Evolutionary conservation across 768 basidiomycete species (phyloP).

Genomic region (Russula vinacea): DNA sequence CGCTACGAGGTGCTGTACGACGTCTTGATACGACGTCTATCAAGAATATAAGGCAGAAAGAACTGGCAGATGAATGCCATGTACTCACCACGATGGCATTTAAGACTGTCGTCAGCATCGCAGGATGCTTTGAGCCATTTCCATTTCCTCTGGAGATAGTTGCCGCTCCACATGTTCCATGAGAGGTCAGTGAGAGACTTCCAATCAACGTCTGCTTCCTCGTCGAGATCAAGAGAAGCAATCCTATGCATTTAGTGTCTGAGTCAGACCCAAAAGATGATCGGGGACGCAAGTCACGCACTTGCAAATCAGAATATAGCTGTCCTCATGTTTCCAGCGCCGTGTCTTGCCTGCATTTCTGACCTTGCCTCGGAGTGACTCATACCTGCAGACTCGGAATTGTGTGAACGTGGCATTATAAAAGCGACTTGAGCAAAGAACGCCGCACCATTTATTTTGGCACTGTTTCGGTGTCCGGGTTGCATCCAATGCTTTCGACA

Average conservation of each 20-base stretch:
- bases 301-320: neutral
- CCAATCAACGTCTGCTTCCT: conserved; percentile 3
- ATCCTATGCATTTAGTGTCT: neutral
- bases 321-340: neutral
- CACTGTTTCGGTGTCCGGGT: conserved; percentile 1
- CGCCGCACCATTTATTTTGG: neutral
- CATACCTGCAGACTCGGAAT: neutral
- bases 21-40: neutral
- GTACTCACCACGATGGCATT: neutral
- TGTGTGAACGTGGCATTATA: too few species aligned
- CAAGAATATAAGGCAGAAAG: neutral
- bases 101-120: neutral
- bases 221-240: neutral
- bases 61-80: neutral
- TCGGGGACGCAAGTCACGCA: neutral
- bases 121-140: neutral
- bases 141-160: neutral
- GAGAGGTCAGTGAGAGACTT: neutral
- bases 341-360: neutral
- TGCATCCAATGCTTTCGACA: neutral
- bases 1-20: neutral
- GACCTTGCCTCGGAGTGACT: neutral
- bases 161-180: neutral
- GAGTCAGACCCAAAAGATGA: neutral
- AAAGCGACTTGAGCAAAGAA: too few species aligned